These are phyloP conservation scores for Paecilomyces niveus DNA, from an alignment of 2,329 filamentous ascomycete species.

Conservation along the genomic window DNA sequence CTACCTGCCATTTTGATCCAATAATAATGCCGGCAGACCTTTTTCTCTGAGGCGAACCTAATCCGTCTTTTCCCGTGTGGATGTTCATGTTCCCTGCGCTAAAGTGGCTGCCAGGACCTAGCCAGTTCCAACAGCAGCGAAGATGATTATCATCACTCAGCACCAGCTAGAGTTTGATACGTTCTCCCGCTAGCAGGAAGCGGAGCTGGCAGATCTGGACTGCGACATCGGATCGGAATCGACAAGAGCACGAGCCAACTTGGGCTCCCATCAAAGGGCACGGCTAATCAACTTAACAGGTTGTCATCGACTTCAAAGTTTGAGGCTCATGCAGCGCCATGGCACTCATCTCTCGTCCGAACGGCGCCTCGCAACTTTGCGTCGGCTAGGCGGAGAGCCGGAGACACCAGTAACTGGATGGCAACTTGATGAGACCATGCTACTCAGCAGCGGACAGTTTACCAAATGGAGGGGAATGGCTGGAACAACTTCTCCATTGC, in stretches of 20 bases:
- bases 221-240: constrained; percentile 1
- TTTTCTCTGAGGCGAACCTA: background rate
- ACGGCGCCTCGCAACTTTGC: background rate
- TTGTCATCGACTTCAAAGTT: background rate
- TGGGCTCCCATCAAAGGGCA: background rate
- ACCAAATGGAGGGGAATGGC: background rate
- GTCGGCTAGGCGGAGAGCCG: background rate
- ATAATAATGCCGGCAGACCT: background rate
- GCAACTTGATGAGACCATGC: background rate
- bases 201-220: background rate
- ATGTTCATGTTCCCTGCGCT: background rate
- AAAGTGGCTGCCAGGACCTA: background rate
- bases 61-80: background rate
- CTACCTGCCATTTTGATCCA: background rate
- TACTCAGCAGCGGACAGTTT: background rate
- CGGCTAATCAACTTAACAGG: background rate
- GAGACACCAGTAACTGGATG: background rate
- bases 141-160: background rate
- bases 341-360: background rate
- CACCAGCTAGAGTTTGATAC: background rate
- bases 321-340: background rate
- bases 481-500: background rate
- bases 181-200: background rate
- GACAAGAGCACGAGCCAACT: background rate
- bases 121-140: background rate